phyloP scores from a whole-genome alignment of 2,329 filamentous ascomycete species.

The Aspergillus neotritici region DNA sequence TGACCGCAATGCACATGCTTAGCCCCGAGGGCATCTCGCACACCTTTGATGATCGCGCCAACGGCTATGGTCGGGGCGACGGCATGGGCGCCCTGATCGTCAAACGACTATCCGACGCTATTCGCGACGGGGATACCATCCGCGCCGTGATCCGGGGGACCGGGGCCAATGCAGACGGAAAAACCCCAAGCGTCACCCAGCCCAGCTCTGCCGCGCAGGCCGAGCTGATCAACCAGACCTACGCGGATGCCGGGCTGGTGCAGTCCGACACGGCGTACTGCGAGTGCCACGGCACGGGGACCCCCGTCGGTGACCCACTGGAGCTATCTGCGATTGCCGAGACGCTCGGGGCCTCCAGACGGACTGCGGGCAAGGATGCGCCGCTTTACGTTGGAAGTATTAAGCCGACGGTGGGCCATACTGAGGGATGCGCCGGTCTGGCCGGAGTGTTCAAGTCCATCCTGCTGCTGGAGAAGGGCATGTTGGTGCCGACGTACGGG shows the following conservation, averaged over 20 bases:
- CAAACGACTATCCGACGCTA: conserved; percentile 24
- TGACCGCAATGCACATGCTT: conserved; percentile 30
- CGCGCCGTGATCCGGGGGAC: conserved; percentile 24
- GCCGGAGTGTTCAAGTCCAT: conserved; percentile 15
- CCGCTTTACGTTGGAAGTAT: conserved; percentile 5
- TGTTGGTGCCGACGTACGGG: no score
- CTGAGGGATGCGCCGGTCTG: conserved; percentile 12
- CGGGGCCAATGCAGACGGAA: conserved; percentile 20
- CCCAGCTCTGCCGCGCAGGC: conserved; percentile 2
- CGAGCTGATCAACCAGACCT: conserved; percentile 2
- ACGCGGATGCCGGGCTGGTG: conserved; percentile 1
- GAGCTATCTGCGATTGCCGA: conserved; percentile 7
- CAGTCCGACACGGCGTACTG: conserved; percentile 2
- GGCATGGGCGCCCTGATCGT: conserved; percentile 24
- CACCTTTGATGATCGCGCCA: conserved; percentile 21
- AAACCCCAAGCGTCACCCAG: background rate
- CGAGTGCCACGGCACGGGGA: conserved; percentile 10
- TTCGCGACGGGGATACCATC: conserved; percentile 25
- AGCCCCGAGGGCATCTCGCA: conserved; percentile 23
- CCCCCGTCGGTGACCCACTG: conserved; percentile 6
- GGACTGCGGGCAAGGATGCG: conserved; percentile 7
- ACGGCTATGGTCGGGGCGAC: conserved; percentile 31
- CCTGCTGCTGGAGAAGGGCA: conserved; percentile 10
- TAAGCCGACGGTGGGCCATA: conserved; percentile 18
- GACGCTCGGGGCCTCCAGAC: conserved; percentile 1